Percentiles rank a stretch among this genome's conserved stretches.
Conservation (phyloP, 164 flowering plant genomes). For the Sedum album region DNA sequence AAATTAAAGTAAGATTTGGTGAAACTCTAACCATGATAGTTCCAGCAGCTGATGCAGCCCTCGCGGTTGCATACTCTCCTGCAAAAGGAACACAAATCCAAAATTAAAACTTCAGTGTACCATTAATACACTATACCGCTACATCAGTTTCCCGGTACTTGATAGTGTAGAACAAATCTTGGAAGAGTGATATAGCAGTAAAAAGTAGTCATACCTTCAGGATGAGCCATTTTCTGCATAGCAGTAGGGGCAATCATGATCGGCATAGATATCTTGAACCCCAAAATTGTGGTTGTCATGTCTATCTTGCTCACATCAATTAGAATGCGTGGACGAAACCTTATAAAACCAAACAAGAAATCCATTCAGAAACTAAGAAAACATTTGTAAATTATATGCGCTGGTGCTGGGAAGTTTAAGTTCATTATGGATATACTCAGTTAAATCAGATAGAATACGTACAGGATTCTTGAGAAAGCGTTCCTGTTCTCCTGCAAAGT, state of each 20-base stretch:
- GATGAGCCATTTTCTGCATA: conserved; percentile 61
- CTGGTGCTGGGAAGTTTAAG: too few species aligned
- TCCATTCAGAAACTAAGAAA: neutral
- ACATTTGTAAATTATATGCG: too few species aligned
- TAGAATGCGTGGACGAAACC: conserved; percentile 58
- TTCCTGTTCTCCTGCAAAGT: conserved; percentile 66
- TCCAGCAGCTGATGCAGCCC: conserved; percentile 84
- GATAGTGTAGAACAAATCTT: neutral
- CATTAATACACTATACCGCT: neutral
- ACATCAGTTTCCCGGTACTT: neutral
- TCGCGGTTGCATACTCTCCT: conserved; percentile 93
- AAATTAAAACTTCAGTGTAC: neutral
- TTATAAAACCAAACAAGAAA: neutral
- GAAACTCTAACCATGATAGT: conserved; percentile 67
- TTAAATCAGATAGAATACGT: conserved; percentile 18
- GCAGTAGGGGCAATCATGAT: conserved; percentile 61
- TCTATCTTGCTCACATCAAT: conserved; percentile 52
- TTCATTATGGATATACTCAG: too few species aligned
- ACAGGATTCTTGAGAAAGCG: conserved; percentile 87
- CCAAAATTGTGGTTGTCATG: conserved; percentile 44
- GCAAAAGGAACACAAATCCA: conserved; percentile 12
- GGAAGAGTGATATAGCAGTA: neutral
- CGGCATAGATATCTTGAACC: conserved; percentile 56
- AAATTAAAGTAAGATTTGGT: neutral
- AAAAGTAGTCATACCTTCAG: conserved; percentile 31